phyloP scores from a whole-genome alignment of 805 yeast genomes.

The Suhomyces xylopsoci region DNA sequence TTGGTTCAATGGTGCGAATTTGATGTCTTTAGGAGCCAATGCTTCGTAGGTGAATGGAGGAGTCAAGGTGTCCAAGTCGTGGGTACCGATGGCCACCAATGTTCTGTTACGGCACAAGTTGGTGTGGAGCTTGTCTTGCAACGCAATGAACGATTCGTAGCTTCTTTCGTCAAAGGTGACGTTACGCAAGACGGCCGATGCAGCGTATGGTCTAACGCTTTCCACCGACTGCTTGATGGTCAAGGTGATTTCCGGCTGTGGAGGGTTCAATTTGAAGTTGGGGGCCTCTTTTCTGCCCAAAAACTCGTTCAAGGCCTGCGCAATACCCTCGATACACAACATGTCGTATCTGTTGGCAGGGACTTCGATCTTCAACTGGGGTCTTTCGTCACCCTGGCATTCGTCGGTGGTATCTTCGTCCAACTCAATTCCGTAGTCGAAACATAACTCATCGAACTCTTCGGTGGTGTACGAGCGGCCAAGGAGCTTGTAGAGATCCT shows the following conservation, averaged over 20 bases:
- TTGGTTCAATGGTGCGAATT: slow-evolving; percentile 75
- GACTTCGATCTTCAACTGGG: slow-evolving; percentile 94
- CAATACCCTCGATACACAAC: slow-evolving; percentile 97
- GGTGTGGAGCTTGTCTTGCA: slow-evolving; percentile 94
- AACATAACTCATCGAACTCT: slow-evolving; percentile 95
- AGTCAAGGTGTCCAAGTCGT: slow-evolving; percentile 76
- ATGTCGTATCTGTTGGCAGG: slow-evolving; percentile 98
- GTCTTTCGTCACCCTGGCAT: slow-evolving; percentile 74
- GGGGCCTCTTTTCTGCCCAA: slow-evolving; percentile 71
- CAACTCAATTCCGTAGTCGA: slow-evolving; percentile 94
- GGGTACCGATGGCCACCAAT: slow-evolving; percentile 97
- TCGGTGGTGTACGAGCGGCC: slow-evolving; percentile 64
- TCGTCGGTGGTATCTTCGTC: slow-evolving; percentile 94
- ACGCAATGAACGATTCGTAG: slow-evolving; percentile 90
- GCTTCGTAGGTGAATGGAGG: slow-evolving; percentile 91
- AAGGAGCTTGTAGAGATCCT: slow-evolving; percentile 79
- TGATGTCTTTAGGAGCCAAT: slow-evolving; percentile 69
- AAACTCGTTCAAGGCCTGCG: slow-evolving; percentile 90
- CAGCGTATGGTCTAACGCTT: slow-evolving; percentile 84
- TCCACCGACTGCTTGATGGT: slow-evolving; percentile 74
- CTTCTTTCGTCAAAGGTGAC: slow-evolving; percentile 77
- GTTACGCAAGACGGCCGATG: slow-evolving; percentile 89
- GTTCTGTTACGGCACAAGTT: slow-evolving; percentile 97
- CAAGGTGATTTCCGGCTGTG: slow-evolving; percentile 58
- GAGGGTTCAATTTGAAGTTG: slow-evolving; percentile 56